Conservation (phyloP, 1,284 basidiomycete species). For the Trichosporon faecale region DNA sequence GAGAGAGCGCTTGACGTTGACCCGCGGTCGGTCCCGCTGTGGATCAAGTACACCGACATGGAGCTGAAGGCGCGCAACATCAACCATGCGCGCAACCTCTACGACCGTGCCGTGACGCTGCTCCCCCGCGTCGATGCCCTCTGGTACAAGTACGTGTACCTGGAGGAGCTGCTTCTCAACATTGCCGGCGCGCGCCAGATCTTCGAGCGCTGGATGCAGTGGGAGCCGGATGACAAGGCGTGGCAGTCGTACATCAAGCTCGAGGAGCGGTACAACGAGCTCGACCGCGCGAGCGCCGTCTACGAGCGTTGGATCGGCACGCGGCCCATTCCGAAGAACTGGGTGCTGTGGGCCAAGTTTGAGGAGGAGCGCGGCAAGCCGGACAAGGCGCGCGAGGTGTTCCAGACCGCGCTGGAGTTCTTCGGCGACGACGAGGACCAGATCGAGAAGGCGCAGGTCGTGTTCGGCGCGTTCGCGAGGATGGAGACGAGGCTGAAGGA, state of each 20-base stretch:
- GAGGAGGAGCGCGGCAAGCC: slow-evolving; percentile 84
- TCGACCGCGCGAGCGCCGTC: slow-evolving; percentile 84
- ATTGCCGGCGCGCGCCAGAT: slow-evolving; percentile 92
- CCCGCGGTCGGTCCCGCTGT: slow-evolving; percentile 79
- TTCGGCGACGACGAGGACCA: slow-evolving; percentile 97
- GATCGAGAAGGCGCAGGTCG: slow-evolving; percentile 87
- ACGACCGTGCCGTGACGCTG: slow-evolving; percentile 92
- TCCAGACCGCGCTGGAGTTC: slow-evolving; percentile 93
- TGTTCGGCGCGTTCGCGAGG: slow-evolving; percentile 94
- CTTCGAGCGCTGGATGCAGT: slow-evolving; percentile 98
- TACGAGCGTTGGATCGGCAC: slow-evolving; percentile 95
- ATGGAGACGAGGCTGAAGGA: slow-evolving; percentile 97
- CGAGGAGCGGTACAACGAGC: slow-evolving; percentile 88
- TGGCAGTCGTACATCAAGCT: slow-evolving; percentile 99
- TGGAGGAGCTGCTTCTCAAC: slow-evolving; percentile 95
- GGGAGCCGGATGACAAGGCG: slow-evolving; percentile 99
- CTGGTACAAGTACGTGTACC: slow-evolving; percentile 99
- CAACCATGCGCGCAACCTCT: slow-evolving; percentile 93
- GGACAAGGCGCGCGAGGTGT: slow-evolving; percentile 92
- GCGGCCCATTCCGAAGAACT: slow-evolving; percentile 88
- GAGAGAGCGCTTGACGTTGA: slow-evolving; percentile 97
- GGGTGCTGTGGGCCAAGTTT: slow-evolving; percentile 95
- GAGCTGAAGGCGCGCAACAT: slow-evolving; percentile 96
- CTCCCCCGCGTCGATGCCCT: slow-evolving; percentile 85
- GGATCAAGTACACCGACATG: slow-evolving; percentile 97